Conservation (phyloP, 192 early-diverging fungal genomes). For the Linnemannia elongata region DNA sequence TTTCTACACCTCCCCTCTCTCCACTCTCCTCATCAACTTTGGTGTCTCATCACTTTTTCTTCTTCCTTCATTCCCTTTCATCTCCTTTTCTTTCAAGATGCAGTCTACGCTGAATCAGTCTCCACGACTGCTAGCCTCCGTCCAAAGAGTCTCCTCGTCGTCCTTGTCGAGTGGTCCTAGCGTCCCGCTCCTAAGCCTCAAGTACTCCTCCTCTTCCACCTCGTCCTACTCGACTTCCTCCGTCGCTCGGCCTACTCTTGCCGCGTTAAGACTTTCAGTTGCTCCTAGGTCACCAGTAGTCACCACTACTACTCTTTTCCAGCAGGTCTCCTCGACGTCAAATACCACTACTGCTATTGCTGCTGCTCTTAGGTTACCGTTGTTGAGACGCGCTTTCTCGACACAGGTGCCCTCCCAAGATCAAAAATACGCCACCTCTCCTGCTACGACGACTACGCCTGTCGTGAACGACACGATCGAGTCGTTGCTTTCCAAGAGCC, state of each 20-base stretch:
- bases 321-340: neutral
- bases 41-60: neutral
- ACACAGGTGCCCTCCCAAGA: neutral
- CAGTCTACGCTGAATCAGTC: neutral
- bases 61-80: neutral
- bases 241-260: neutral
- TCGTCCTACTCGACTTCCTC: neutral
- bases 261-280: neutral
- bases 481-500: constrained; percentile 4
- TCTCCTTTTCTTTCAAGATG: constrained; percentile 6
- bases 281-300: neutral
- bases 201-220: neutral
- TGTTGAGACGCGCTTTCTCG: constrained; percentile 9
- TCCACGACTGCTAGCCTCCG: neutral
- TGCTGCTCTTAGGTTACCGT: neutral
- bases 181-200: neutral
- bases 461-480: neutral
- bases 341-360: neutral
- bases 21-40: neutral
- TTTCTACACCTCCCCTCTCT: neutral
- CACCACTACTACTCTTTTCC: neutral
- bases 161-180: neutral
- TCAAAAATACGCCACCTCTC: neutral
- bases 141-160: neutral
- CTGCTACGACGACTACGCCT: neutral